phyloP scores from a whole-genome alignment of 2,329 filamentous ascomycete species.

The Ceratocystis colombiana region DNA sequence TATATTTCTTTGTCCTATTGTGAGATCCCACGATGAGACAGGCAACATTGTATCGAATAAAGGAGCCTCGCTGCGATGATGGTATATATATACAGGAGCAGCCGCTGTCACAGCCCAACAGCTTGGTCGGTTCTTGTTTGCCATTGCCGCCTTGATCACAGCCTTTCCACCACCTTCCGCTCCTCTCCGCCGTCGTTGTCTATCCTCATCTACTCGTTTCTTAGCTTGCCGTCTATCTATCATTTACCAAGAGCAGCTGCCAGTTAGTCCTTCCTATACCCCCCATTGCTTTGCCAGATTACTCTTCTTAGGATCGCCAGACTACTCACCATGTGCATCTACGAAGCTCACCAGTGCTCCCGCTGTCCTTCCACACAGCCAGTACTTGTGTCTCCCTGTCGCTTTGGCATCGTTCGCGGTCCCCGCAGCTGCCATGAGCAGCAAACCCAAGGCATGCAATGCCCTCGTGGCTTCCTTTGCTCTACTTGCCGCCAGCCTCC shows the following conservation, averaged over 20 bases:
- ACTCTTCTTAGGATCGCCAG: background rate
- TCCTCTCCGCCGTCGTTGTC: background rate
- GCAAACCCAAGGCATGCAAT: constrained; percentile 7
- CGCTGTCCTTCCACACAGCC: background rate
- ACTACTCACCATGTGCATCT: constrained; percentile 12
- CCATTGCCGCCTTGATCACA: background rate
- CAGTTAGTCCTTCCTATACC: constrained; percentile 5
- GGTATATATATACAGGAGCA: background rate
- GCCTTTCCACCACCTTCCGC: background rate
- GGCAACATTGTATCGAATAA: background rate
- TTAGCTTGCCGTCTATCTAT: background rate
- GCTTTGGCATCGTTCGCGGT: constrained; percentile 7
- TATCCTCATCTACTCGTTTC: background rate
- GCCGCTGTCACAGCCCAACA: background rate
- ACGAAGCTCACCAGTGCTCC: constrained; percentile 12
- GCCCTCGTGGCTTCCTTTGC: constrained; percentile 8
- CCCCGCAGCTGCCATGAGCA: background rate
- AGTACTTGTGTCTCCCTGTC: constrained; percentile 3
- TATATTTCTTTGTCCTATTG: background rate
- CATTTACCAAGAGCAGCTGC: background rate
- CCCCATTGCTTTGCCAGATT: background rate
- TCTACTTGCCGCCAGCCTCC: background rate
- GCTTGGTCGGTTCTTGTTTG: constrained; percentile 1
- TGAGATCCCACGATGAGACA: background rate
- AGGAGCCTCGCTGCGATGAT: background rate